Evolutionary conservation across 208 protist genomes (phyloP), one percentile per base, ranked within the genome.

Genomic region (Leishmania guyanensis): DNA sequence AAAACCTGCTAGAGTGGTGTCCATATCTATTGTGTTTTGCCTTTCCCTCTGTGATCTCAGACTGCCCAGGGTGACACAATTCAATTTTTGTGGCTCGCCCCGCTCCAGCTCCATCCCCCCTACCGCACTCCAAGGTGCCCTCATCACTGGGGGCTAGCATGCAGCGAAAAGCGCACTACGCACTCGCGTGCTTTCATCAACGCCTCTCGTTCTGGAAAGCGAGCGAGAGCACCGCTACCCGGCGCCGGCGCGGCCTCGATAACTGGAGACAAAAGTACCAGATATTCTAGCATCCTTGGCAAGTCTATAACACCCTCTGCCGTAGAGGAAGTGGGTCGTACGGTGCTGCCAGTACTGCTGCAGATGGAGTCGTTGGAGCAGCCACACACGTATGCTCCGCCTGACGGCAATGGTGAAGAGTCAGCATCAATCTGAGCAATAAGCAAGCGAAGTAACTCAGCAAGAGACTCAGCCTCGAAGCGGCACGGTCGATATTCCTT

Each of bases 401-500:
- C 36, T 33, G 43, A 48, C 10, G 70, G 50, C 4, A 5, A 22
- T 39, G n/a, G 5, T 12, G 50, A 22, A 0, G 14, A 5, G 8
- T 33, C 70, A 3, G 50, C 9, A 58, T 56, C 26, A 4, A 82
- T 8, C 39, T 53, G 69, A 36, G 8, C 20, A 70, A 43, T 56
- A n/a, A 82, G 48, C 22, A 54, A 36, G 12, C 71, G 78, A 58
- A 82, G 78, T 16, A 82, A 46, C 36, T 77, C 68, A 17, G 56
- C 48, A 12, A 82, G 50, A 51, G 46, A 77, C 43, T 73, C 51
- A 12, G 33, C 54, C 53, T 48, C 56, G n/a, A 81, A 74, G 16
- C 43, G 43, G 46, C 68, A 5, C 51, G 68, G 68, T n/a, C 22
- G 36, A 50, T 48, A n/a, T 26, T 29, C 39, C 17, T 72, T n/a